These are phyloP conservation scores for Aureobasidium sp. DNA, from an alignment of 2,329 filamentous ascomycete genomes.

Conservation along the genomic window DNA sequence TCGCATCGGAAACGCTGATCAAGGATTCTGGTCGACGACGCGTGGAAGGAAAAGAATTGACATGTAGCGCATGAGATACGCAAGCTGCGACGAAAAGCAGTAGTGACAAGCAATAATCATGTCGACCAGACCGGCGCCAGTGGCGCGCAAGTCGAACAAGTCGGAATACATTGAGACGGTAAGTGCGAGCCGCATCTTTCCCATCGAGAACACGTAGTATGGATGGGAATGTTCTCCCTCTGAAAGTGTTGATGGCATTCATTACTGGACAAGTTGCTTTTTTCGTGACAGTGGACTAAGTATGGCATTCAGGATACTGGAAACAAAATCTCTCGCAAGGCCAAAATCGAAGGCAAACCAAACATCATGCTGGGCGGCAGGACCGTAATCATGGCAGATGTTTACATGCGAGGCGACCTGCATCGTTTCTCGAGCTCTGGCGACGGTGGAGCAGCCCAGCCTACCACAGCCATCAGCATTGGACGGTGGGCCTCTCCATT, in stretches of 20 bases:
- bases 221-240: no score
- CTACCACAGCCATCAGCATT: constrained; percentile 62
- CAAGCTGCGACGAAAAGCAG: not conserved
- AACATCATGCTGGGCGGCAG: constrained; percentile 95
- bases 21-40: not conserved
- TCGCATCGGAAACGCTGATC: not conserved
- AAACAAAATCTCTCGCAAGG: constrained; percentile 94
- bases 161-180: constrained; percentile 98
- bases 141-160: constrained; percentile 55
- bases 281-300: not conserved
- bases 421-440: constrained; percentile 38
- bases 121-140: constrained; percentile 25
- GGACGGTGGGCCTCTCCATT: constrained; percentile 37
- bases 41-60: not conserved
- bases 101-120: not conserved
- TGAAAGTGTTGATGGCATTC: no score
- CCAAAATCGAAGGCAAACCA: constrained; percentile 85
- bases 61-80: constrained; percentile 2
- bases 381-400: constrained; percentile 91
- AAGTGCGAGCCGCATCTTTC: constrained; percentile 25
- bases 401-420: constrained; percentile 89
- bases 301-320: constrained; percentile 70
- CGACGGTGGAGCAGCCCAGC: constrained; percentile 23
- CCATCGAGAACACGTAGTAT: not conserved
- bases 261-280: no score